phyloP scores from a whole-genome alignment of 441 rosid genomes.

The Euphorbia corollata region DNA sequence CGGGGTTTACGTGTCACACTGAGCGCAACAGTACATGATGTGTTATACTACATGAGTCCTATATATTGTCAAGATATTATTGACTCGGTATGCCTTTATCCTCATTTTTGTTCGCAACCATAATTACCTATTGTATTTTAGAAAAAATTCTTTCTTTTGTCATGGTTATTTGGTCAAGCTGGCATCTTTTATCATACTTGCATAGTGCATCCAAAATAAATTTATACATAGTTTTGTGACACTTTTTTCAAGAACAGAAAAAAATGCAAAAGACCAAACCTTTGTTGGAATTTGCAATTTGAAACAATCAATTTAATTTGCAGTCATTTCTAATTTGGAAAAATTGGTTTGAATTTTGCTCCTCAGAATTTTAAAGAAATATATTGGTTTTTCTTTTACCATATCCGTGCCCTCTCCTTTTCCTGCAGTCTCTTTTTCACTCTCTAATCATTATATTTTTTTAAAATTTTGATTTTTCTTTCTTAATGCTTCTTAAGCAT shows the following conservation, averaged over 20 bases:
- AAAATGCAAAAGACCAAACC: neutral
- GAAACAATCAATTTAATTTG: neutral
- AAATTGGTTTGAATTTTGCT: no score
- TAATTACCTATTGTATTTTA: neutral
- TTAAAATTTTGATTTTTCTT: neutral
- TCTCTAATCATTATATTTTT: neutral
- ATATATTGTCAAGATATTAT: constrained; percentile 92
- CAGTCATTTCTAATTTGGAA: neutral
- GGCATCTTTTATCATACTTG: constrained; percentile 4
- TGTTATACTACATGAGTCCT: constrained; percentile 96
- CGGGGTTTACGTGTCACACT: constrained; percentile 77
- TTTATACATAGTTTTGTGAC: neutral
- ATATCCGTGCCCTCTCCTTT: neutral
- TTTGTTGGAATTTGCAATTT: neutral
- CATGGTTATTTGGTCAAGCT: constrained; percentile 9
- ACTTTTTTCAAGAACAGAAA: neutral
- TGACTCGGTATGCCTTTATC: constrained; percentile 52
- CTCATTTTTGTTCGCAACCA: constrained; percentile 4
- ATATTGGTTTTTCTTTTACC: neutral
- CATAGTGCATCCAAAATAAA: neutral
- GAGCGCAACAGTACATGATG: constrained; percentile 97
- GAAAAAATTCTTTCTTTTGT: neutral
- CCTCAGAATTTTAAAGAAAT: no score
- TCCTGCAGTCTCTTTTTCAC: neutral
- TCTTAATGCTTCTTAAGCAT: neutral